Conservation (phyloP, 1,284 basidiomycete species). For the Fomitiporia mediterranea region DNA sequence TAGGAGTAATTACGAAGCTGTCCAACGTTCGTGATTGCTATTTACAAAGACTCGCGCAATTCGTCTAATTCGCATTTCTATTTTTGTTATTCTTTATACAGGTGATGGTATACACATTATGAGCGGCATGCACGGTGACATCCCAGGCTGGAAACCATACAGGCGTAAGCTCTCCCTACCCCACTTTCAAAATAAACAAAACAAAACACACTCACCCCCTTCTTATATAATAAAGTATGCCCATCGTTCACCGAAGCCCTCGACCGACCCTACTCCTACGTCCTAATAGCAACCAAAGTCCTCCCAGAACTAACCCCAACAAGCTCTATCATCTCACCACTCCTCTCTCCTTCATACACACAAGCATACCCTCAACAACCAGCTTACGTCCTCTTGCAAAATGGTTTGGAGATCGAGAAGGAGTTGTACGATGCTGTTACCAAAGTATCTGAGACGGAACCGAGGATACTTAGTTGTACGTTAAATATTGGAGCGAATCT, state of each 20-base stretch:
- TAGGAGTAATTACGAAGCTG: constrained; percentile 62
- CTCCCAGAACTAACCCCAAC: constrained; percentile 65
- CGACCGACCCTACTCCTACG: constrained; percentile 58
- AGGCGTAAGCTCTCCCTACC: constrained; percentile 50
- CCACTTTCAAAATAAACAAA: too few species aligned
- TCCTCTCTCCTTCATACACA: constrained; percentile 48
- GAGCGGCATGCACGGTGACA: constrained; percentile 56
- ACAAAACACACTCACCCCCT: too few species aligned
- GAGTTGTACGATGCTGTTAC: constrained; percentile 58
- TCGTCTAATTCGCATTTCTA: neutral
- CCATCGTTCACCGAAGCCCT: constrained; percentile 53
- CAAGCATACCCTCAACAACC: constrained; percentile 51
- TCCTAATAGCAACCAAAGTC: constrained; percentile 69
- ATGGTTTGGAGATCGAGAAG: constrained; percentile 71
- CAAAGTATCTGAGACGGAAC: constrained; percentile 37
- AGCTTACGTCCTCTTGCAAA: constrained; percentile 69
- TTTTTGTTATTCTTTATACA: constrained; percentile 20
- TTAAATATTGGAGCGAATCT: constrained; percentile 53
- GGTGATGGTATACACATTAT: constrained; percentile 51
- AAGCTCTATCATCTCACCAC: constrained; percentile 51
- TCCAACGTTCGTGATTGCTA: constrained; percentile 43
- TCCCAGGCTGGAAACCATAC: constrained; percentile 58
- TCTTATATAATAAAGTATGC: too few species aligned
- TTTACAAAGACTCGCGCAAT: neutral
- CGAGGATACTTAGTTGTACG: constrained; percentile 50